Percentiles rank a stretch among this genome's conserved stretches.
Evolutionary conservation across 257 asterid genomes (phyloP).

Genomic region (Solanum sejunctum): DNA sequence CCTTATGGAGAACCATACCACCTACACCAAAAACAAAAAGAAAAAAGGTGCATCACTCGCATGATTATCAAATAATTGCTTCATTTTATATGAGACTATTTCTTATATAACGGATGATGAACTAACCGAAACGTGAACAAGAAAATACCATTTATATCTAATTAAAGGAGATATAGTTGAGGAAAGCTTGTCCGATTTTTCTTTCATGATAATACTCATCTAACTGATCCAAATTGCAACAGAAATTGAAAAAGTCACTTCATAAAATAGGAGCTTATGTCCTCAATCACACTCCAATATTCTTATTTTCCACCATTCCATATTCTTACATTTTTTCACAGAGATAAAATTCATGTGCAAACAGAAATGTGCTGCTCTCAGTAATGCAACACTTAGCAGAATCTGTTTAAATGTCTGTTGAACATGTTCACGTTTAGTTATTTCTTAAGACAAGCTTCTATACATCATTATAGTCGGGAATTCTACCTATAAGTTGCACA

Average conservation of each 20-base stretch:
- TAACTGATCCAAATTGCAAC: background rate
- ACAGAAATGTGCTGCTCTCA: background rate
- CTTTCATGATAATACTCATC: background rate
- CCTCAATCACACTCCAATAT: background rate
- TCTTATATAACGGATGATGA: background rate
- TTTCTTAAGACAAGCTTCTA: background rate
- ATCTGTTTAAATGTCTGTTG: background rate
- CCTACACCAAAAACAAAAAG: conserved; percentile 26
- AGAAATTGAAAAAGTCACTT: background rate
- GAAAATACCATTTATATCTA: background rate
- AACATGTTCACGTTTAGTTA: background rate
- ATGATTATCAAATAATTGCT: background rate
- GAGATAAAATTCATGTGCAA: background rate
- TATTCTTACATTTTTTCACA: background rate
- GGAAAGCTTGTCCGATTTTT: background rate
- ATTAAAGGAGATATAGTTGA: background rate
- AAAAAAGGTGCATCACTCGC: background rate
- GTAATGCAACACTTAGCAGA: background rate
- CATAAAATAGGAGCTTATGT: background rate
- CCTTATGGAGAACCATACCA: conserved; percentile 97
- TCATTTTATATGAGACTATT: background rate
- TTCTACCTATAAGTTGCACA: conserved; percentile 80
- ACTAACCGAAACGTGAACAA: background rate
- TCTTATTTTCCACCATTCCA: background rate
- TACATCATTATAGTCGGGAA: background rate